phyloP scores from a whole-genome alignment of 1,284 basidiomycete genomes.

The Irpex sp. region DNA sequence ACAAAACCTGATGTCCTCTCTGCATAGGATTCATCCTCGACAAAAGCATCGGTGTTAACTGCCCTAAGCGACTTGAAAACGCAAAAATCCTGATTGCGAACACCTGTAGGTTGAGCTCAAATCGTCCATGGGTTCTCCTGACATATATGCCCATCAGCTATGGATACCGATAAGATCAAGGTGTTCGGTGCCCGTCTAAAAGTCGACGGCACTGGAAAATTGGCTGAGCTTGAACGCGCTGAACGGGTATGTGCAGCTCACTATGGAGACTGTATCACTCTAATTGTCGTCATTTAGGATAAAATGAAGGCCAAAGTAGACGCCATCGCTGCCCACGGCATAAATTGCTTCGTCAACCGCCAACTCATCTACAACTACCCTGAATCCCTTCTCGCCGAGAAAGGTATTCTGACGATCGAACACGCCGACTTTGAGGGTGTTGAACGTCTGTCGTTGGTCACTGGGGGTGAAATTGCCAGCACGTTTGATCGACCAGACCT shows the following conservation, averaged over 20 bases:
- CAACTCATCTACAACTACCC: constrained; percentile 99
- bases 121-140: not conserved
- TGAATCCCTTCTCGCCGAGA: constrained; percentile 88
- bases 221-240: constrained; percentile 96
- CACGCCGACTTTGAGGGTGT: constrained; percentile 99
- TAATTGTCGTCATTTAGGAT: constrained; percentile 49
- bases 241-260: constrained; percentile 57
- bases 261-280: not conserved
- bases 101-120: constrained; percentile 60
- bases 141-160: constrained; percentile 47
- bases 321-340: constrained; percentile 90
- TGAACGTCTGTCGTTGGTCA: constrained; percentile 92
- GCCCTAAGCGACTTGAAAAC: constrained; percentile 91
- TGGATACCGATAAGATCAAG: constrained; percentile 99
- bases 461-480: constrained; percentile 95
- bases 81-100: constrained; percentile 98
- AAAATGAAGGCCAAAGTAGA: constrained; percentile 99
- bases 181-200: constrained; percentile 96
- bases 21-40: constrained; percentile 90
- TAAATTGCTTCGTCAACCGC: constrained; percentile 98
- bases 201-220: constrained; percentile 93
- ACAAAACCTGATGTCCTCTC: not conserved
- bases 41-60: constrained; percentile 93
- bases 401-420: constrained; percentile 95
- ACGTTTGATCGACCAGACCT: constrained; percentile 94